Conservation (phyloP, 139 green algal species). For the Axilococcus clingmanii region DNA sequence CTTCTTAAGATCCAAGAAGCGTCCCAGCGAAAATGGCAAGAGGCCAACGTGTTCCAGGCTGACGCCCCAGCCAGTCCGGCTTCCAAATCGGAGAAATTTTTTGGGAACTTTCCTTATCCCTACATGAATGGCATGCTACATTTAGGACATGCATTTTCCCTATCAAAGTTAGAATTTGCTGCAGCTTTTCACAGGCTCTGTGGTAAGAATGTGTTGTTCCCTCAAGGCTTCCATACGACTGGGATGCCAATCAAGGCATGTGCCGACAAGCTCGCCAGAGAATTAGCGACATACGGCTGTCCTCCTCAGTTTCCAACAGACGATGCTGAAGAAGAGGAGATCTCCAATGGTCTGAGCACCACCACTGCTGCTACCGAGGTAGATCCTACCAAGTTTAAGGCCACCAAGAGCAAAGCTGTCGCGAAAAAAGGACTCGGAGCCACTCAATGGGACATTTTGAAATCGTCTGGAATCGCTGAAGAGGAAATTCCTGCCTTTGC, state of each 20-base stretch:
- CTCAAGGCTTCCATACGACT: slow-evolving; percentile 97
- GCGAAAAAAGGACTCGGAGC: slow-evolving; percentile 70
- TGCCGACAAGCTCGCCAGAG: slow-evolving; percentile 83
- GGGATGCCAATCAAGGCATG: slow-evolving; percentile 99
- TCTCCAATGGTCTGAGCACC: too few species aligned
- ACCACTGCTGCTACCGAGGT: slow-evolving; percentile 1
- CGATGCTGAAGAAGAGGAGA: slow-evolving; percentile 10
- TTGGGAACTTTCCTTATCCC: slow-evolving; percentile 97
- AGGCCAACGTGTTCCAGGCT: slow-evolving; percentile 73
- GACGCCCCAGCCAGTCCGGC: slow-evolving; percentile 52
- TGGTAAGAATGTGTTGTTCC: slow-evolving; percentile 87
- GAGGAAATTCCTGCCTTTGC: slow-evolving; percentile 67
- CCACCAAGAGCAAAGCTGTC: slow-evolving; percentile 87
- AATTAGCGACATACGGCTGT: slow-evolving; percentile 76
- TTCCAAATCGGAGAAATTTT: slow-evolving; percentile 75
- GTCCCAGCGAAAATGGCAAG: slow-evolving; percentile 72
- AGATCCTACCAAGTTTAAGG: slow-evolving; percentile 81
- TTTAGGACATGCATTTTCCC: slow-evolving; percentile 94
- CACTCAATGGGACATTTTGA: slow-evolving; percentile 92
- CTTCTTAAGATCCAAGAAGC: slow-evolving; percentile 70
- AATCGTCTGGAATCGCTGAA: slow-evolving; percentile 70
- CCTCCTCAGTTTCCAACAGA: slow-evolving; percentile 70
- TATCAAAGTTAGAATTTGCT: slow-evolving; percentile 99
- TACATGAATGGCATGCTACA: slow-evolving; percentile 99
- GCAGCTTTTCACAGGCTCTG: slow-evolving; percentile 83